These are phyloP conservation scores for Penicillium parvum DNA, from an alignment of 495 filamentous ascomycete species.

Conservation along the genomic window DNA sequence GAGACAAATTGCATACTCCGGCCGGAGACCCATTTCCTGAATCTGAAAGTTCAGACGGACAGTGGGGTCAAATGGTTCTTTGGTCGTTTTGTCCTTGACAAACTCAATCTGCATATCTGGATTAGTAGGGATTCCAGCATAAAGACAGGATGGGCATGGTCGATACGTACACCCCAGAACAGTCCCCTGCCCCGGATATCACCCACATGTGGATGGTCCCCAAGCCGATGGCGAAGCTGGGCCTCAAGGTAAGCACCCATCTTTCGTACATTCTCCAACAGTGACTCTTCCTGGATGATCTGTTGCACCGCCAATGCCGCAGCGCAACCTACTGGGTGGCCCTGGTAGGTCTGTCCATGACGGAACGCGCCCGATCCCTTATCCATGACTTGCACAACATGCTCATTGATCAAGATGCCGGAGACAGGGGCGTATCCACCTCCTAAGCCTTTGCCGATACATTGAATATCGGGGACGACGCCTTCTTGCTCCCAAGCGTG, in stretches of 20 bases:
- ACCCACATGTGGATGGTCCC: conserved; percentile 43
- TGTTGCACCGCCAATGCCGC: conserved; percentile 53
- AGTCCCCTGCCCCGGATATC: conserved; percentile 55
- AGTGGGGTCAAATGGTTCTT: conserved; percentile 47
- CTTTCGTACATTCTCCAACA: conserved; percentile 43
- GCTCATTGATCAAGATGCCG: conserved; percentile 51
- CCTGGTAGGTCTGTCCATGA: conserved; percentile 59
- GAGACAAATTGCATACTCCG: conserved; percentile 57
- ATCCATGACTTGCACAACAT: conserved; percentile 51
- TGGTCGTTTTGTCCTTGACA: conserved; percentile 51
- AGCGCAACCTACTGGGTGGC: conserved; percentile 54
- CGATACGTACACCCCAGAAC: conserved; percentile 52
- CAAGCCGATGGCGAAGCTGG: conserved; percentile 31
- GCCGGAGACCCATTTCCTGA: conserved; percentile 47
- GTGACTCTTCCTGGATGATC: conserved; percentile 41
- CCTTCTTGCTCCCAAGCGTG: conserved; percentile 66
- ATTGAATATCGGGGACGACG: conserved; percentile 61
- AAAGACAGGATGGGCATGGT: not conserved
- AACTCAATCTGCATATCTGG: conserved; percentile 47
- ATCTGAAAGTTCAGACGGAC: conserved; percentile 41
- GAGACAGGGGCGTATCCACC: conserved; percentile 63
- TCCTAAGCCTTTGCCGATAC: conserved; percentile 65
- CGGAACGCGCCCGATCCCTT: conserved; percentile 51
- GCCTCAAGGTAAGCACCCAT: conserved; percentile 46
- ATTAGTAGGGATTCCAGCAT: not conserved